Conservation (phyloP, 2,329 filamentous ascomycete genomes). For the Tolypocladium endophyticum region DNA sequence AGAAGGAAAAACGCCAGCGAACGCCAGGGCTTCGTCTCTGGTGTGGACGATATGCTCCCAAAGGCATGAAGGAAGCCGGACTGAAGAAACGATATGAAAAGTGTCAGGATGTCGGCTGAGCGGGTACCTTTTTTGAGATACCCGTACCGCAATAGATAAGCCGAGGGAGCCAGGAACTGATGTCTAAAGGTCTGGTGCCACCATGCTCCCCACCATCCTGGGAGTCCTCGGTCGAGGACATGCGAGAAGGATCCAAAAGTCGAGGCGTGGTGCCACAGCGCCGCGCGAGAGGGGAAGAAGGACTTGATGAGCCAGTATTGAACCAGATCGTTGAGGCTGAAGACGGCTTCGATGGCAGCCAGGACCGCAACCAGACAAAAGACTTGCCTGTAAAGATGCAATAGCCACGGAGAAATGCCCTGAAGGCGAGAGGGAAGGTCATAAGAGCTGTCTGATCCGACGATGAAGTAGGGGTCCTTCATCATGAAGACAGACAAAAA, state of each 20-base stretch:
- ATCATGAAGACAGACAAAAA: constrained; percentile 57
- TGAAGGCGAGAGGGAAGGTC: constrained; percentile 30
- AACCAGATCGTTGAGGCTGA: constrained; percentile 48
- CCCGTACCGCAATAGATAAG: constrained; percentile 30
- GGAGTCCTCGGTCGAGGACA: constrained; percentile 59
- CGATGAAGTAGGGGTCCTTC: constrained; percentile 67
- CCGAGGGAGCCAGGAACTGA: constrained; percentile 52
- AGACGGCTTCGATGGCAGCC: constrained; percentile 48
- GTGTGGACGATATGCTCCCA: constrained; percentile 58
- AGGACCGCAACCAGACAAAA: constrained; percentile 47
- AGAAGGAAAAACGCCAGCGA: constrained; percentile 62
- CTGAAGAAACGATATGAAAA: constrained; percentile 42
- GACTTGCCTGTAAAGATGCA: constrained; percentile 45
- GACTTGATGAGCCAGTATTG: constrained; percentile 38
- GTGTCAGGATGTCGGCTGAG: constrained; percentile 13
- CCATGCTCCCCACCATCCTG: constrained; percentile 73
- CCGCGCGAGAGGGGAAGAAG: constrained; percentile 38
- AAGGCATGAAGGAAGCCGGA: constrained; percentile 61
- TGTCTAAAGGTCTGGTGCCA: constrained; percentile 89
- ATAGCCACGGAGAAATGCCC: constrained; percentile 29
- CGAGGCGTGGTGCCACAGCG: constrained; percentile 43
- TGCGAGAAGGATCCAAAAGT: constrained; percentile 43
- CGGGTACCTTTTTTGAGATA: constrained; percentile 23
- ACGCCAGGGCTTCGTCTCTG: constrained; percentile 35
- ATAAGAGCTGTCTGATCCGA: constrained; percentile 31